phyloP scores from a whole-genome alignment of 768 basidiomycete species.

The Exsudoporus frostii region DNA sequence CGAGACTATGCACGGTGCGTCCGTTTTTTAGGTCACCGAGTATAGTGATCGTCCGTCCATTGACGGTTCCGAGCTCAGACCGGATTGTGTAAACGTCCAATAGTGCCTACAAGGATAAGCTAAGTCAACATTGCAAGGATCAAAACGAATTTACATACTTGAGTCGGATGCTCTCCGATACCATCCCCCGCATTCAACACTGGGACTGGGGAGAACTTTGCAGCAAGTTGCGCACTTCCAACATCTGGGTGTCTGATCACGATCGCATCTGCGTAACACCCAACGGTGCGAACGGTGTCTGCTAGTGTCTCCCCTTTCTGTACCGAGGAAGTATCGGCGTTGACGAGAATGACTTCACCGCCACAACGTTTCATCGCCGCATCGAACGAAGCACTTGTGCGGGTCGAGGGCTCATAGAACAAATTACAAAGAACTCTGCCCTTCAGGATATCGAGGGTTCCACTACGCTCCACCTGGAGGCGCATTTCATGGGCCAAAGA shows the following conservation, averaged over 20 bases:
- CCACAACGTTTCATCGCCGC: conserved; percentile 99
- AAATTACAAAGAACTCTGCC: conserved; percentile 88
- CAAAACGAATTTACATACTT: conserved; percentile 47
- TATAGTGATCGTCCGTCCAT: conserved; percentile 88
- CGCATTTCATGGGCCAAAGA: conserved; percentile 96
- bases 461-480: conserved; percentile 89
- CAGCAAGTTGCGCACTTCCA: conserved; percentile 92
- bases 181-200: conserved; percentile 98
- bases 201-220: conserved; percentile 93
- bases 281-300: conserved; percentile 91
- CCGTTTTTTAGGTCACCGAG: conserved; percentile 98
- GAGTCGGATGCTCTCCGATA: conserved; percentile 94
- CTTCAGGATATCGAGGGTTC: conserved; percentile 82
- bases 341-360: conserved; percentile 88
- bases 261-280: conserved; percentile 93
- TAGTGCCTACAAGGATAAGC: conserved; percentile 51
- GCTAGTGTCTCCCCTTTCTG: conserved; percentile 90
- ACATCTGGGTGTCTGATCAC: conserved; percentile 93
- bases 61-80: conserved; percentile 96
- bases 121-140: not conserved
- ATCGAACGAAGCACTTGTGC: conserved; percentile 95
- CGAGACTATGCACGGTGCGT: conserved; percentile 94
- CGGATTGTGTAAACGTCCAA: conserved; percentile 93
- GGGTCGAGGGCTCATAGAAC: conserved; percentile 97
- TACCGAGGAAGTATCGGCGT: conserved; percentile 80